Evolutionary conservation across 768 basidiomycete species (phyloP), one percentile per base, ranked within the genome.

Genomic region (Boletus insuetus): DNA sequence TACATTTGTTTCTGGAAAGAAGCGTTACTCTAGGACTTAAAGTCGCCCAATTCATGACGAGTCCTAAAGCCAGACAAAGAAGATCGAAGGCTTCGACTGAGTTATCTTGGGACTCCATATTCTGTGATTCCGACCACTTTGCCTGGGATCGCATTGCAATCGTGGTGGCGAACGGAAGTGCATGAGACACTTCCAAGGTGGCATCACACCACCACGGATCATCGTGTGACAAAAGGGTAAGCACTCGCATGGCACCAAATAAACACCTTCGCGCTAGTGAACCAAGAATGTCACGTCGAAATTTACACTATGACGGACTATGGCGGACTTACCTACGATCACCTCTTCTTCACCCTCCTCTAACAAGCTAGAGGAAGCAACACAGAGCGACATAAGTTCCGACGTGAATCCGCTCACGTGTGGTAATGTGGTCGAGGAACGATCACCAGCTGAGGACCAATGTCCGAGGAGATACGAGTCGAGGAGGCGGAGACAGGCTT

Each of bases 11-110:
- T 40, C 79, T 76, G 10, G 83, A 66, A 3, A 73, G 60, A 37
- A 75, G 67, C 42, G 81, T 82, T 11, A 79, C 77, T n/a, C 69
- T 73, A 0, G 77, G 75, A n/a, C 77, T 73, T 6, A 73, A 74
- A 63, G 91, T 87, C 0, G 89, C 82, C 41, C 92, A 73, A 67
- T 91, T 92, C 49, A 89, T 89, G 39, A 92, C 72, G 11, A 92
- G 72, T 1, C 85, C 91, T 6, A 93, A 77, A 7, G 84, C 80
- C 26, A 93, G 83, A 67, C 89, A 92, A 6, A 91, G 73, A 34
- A 79, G 76, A 64, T 93, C 91, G n/a, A 89, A 74, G 4, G 78
- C 72, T 38, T 79, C 75, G 6, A 77, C 72, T 0, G 70, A 63
- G 51, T 46, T 34, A 19, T 42, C 17, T 16, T 22, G 54, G 46